These are phyloP conservation scores for Colletotrichum falcatum DNA, from an alignment of 2,329 filamentous ascomycete genomes.

Conservation along the genomic window DNA sequence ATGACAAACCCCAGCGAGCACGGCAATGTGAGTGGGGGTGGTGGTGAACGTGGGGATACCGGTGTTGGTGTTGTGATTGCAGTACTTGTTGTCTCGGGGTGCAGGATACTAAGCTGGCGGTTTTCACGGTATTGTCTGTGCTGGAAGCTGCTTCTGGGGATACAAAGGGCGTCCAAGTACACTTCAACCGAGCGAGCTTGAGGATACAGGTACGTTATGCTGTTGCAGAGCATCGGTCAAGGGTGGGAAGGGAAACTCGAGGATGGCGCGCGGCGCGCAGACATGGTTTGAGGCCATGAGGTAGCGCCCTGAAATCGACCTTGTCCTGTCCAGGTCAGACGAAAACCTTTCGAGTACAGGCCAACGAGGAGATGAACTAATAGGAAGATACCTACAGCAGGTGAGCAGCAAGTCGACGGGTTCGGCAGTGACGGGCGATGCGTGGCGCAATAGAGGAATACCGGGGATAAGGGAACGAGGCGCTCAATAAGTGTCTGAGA, in stretches of 20 bases:
- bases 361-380: constrained; percentile 16
- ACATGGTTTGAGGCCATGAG: constrained; percentile 14
- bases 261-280: not conserved
- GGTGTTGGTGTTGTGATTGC: not conserved
- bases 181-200: not conserved
- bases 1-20: not conserved
- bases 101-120: not conserved
- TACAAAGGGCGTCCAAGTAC: not conserved
- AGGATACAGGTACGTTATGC: not conserved
- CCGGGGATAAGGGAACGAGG: constrained; percentile 5
- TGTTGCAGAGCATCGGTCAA: constrained; percentile 1
- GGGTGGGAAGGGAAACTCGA: not conserved
- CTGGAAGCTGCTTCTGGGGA: not conserved
- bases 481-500: constrained; percentile 15
- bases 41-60: not conserved
- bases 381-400: constrained; percentile 16
- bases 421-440: constrained; percentile 28
- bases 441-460: constrained; percentile 18
- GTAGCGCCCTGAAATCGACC: not conserved
- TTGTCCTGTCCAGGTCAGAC: constrained; percentile 4
- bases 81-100: not conserved
- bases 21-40: not conserved
- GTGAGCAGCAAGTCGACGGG: constrained; percentile 23
- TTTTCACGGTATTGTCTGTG: not conserved
- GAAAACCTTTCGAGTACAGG: not conserved